Percentiles rank a stretch among this genome's conserved stretches.
Conservation (phyloP, 2,329 filamentous ascomycete species). For the Hymenoscyphus fraxineus region DNA sequence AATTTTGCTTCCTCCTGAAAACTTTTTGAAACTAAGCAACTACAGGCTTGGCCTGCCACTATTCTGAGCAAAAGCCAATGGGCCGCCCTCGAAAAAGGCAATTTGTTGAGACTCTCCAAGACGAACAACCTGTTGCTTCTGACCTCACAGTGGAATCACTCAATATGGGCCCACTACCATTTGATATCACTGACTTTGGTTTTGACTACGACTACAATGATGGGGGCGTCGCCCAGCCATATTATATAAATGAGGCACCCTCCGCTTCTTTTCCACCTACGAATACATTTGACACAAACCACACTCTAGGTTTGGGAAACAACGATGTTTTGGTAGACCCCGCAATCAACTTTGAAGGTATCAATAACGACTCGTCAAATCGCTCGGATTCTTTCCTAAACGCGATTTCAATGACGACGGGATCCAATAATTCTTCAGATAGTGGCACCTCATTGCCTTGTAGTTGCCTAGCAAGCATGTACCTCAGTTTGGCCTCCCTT, state of each 20-base stretch:
- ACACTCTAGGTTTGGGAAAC: slow-evolving; percentile 24
- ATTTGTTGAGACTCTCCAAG: slow-evolving; percentile 27
- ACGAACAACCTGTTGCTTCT: slow-evolving; percentile 11
- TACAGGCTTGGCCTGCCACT: slow-evolving; percentile 51
- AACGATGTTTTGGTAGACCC: slow-evolving; percentile 15
- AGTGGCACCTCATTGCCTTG: slow-evolving; percentile 23
- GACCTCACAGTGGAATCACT: slow-evolving; percentile 8
- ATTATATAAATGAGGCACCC: slow-evolving; percentile 15
- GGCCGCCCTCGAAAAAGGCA: slow-evolving; percentile 59
- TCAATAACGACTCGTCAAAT: slow-evolving; percentile 15
- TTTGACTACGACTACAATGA: slow-evolving; percentile 14
- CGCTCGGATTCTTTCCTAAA: slow-evolving; percentile 8
- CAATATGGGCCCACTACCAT: slow-evolving; percentile 18
- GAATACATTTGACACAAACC: slow-evolving; percentile 8
- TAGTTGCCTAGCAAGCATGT: slow-evolving; percentile 32
- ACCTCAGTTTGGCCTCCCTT: slow-evolving; percentile 30
- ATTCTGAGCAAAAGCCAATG: slow-evolving; percentile 64
- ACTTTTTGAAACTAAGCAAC: too few species aligned
- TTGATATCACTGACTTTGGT: slow-evolving; percentile 12
- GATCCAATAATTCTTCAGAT: slow-evolving; percentile 21
- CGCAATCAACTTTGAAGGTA: slow-evolving; percentile 24
- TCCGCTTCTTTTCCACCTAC: not conserved
- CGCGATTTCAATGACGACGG: slow-evolving; percentile 13
- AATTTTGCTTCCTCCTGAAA: too few species aligned
- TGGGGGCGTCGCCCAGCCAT: slow-evolving; percentile 20